Percentiles rank a stretch among this genome's conserved stretches.
phyloP scores from a whole-genome alignment of 2,329 filamentous ascomycete species.

The Spiromastix sp. region DNA sequence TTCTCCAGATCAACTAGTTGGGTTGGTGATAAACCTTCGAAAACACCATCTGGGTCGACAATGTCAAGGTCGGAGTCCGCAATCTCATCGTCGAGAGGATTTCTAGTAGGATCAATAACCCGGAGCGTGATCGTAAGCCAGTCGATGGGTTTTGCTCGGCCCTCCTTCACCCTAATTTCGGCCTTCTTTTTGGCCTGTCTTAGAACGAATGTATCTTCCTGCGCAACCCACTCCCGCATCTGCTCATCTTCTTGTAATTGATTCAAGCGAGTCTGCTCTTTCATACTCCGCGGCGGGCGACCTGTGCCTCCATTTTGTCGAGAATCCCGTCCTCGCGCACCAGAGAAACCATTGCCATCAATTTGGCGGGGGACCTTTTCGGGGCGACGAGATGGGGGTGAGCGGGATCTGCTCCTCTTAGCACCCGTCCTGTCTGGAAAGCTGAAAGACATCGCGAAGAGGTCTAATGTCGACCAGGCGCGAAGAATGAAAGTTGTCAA shows the following conservation, averaged over 20 bases:
- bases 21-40: constrained; percentile 58
- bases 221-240: constrained; percentile 73
- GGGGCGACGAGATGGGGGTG: constrained; percentile 28
- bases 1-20: constrained; percentile 68
- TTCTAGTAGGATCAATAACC: constrained; percentile 74
- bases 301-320: constrained; percentile 12
- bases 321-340: constrained; percentile 14
- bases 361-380: constrained; percentile 27
- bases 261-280: constrained; percentile 38
- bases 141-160: constrained; percentile 84
- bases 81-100: constrained; percentile 72
- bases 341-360: constrained; percentile 15
- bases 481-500: not conserved
- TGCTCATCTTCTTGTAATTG: constrained; percentile 65
- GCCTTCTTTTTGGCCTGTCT: constrained; percentile 98
- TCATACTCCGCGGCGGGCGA: constrained; percentile 16
- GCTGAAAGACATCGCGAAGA: constrained; percentile 22
- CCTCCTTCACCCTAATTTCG: constrained; percentile 83
- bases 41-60: constrained; percentile 68
- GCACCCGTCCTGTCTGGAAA: constrained; percentile 22
- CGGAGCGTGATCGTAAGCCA: constrained; percentile 84
- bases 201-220: constrained; percentile 91
- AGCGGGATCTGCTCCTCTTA: constrained; percentile 33
- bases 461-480: no score
- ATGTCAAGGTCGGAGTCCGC: constrained; percentile 67